A percentile compares a stretch with the other conserved stretches of the same genome.
Conservation (phyloP, 73 alveolate genomes). For the Breviolum minutum region DNA sequence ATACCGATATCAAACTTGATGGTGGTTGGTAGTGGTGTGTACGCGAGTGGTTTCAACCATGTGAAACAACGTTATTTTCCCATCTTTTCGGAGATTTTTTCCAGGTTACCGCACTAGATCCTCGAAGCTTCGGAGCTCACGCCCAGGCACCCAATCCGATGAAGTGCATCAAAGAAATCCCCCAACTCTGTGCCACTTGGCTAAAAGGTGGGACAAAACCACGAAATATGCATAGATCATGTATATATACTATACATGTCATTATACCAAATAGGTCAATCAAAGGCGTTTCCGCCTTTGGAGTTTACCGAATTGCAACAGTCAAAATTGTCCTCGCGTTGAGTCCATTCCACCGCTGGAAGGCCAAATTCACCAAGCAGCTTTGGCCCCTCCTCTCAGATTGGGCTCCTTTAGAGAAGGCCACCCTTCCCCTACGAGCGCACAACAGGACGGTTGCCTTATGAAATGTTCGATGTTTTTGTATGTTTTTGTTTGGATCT, state of each 20-base stretch:
- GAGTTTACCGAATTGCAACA: neutral
- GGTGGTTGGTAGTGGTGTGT: too few species aligned
- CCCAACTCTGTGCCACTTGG: conserved; percentile 20
- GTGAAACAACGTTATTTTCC: too few species aligned
- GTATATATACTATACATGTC: too few species aligned
- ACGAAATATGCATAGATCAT: too few species aligned
- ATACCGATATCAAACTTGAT: too few species aligned
- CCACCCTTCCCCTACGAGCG: neutral
- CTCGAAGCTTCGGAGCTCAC: neutral
- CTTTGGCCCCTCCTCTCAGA: conserved; percentile 84
- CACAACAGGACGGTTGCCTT: neutral
- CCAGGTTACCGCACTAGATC: too few species aligned
- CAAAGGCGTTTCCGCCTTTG: neutral
- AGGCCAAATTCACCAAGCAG: conserved; percentile 85
- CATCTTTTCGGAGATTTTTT: too few species aligned
- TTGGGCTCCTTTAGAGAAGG: conserved; percentile 89
- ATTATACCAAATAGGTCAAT: neutral
- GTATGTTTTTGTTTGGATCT: neutral
- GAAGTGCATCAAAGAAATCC: conserved; percentile 72
- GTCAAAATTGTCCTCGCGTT: neutral
- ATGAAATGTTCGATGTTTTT: neutral
- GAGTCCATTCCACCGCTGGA: neutral
- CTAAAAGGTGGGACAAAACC: neutral
- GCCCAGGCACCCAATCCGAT: conserved; percentile 36
- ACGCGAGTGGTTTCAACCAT: too few species aligned